A percentile compares a stretch with the other conserved stretches of the same genome.
Conservation (phyloP, 345 rosid genomes). For the Odontarrhena argentea region DNA sequence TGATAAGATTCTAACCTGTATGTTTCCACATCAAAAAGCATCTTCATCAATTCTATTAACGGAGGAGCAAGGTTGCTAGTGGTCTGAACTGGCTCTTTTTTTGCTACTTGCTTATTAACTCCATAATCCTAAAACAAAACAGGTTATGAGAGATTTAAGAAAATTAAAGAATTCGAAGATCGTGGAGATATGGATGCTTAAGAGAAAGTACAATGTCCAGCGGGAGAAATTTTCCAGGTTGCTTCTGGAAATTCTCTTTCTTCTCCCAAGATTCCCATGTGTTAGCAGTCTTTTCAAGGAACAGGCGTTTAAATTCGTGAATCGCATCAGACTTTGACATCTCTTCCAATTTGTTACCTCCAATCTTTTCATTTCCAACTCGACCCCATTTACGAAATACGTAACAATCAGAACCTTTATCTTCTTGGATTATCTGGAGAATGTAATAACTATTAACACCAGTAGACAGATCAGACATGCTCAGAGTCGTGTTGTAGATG, state of each 20-base stretch:
- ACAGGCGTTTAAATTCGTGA: slow-evolving; percentile 60
- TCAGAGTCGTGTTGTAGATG: slow-evolving; percentile 89
- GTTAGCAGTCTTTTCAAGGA: slow-evolving; percentile 94
- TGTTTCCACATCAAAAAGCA: slow-evolving; percentile 91
- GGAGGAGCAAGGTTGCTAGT: slow-evolving; percentile 72
- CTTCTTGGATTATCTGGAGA: slow-evolving; percentile 92
- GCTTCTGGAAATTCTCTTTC: slow-evolving; percentile 73
- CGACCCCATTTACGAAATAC: slow-evolving; percentile 97
- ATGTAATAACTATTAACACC: slow-evolving; percentile 91
- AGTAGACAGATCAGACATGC: slow-evolving; percentile 92
- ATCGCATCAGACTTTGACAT: slow-evolving; percentile 83
- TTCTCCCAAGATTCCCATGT: slow-evolving; percentile 92
- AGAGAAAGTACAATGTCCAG: slow-evolving; percentile 73
- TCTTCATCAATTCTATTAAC: slow-evolving; percentile 74
- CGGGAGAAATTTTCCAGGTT: slow-evolving; percentile 86
- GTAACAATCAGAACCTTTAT: slow-evolving; percentile 72
- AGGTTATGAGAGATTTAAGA: slow-evolving; percentile 6
- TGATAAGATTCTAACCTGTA: slow-evolving; percentile 55
- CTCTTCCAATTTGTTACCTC: slow-evolving; percentile 71
- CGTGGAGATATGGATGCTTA: slow-evolving; percentile 23
- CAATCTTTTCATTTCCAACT: slow-evolving; percentile 87
- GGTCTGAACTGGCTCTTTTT: slow-evolving; percentile 47
- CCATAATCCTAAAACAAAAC: slow-evolving; percentile 79
- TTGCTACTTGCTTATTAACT: slow-evolving; percentile 62
- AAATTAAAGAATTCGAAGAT: slow-evolving; percentile 3